A percentile compares a stretch with the other conserved stretches of the same genome.
Conservation (phyloP, 176 grass and related monocot genomes). For the Aegilops sharonensis region DNA sequence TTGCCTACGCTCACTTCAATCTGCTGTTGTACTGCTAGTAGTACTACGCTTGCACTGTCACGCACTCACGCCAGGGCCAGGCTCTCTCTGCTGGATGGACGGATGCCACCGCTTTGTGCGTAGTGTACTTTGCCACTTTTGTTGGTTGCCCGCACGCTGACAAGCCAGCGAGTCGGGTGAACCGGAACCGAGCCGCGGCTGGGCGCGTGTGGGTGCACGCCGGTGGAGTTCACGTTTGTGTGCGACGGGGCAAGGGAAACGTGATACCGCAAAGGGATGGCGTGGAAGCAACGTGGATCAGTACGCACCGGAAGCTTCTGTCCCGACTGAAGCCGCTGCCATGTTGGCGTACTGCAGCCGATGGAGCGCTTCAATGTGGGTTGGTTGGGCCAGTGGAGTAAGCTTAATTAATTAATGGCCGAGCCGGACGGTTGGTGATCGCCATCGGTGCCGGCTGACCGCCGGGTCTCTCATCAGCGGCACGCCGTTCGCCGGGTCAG, state of each 20-base stretch:
- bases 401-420: neutral
- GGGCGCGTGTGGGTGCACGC: neutral
- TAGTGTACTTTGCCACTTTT: too few relatives aligned
- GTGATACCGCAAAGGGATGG: neutral
- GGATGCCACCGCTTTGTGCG: too few relatives aligned
- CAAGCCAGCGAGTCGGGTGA: too few relatives aligned
- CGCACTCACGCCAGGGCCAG: too few relatives aligned
- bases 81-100: too few relatives aligned
- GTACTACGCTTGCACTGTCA: too few relatives aligned
- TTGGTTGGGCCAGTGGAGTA: conserved; percentile 8
- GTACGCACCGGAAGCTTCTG: neutral
- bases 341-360: neutral
- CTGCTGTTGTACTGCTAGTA: too few relatives aligned
- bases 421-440: neutral
- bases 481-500: too few relatives aligned
- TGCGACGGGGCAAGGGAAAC: neutral
- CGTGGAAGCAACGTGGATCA: conserved; percentile 20
- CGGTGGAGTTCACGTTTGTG: neutral
- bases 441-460: neutral
- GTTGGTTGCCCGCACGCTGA: too few relatives aligned
- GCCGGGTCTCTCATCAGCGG: too few relatives aligned
- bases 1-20: too few relatives aligned
- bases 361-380: neutral
- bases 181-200: too few relatives aligned
- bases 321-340: neutral